Evolutionary conservation across 2,329 filamentous ascomycete species (phyloP).

Genomic region (Calonectria leucothoes): DNA sequence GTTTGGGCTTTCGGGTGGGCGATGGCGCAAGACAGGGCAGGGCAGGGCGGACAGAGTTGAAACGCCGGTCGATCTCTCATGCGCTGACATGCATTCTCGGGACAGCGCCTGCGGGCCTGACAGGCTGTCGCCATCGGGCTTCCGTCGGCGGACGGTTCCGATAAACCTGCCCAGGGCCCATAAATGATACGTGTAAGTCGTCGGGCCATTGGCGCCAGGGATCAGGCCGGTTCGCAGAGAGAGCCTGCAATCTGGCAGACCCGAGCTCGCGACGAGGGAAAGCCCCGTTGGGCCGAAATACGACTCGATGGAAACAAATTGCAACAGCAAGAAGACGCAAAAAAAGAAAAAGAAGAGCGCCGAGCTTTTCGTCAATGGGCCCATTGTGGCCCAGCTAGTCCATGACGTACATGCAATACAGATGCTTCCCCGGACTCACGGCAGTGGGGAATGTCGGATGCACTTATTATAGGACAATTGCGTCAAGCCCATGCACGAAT

Average conservation of each 20-base stretch:
- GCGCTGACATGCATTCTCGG: neutral
- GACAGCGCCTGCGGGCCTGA: neutral
- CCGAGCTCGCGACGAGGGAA: neutral
- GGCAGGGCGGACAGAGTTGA: neutral
- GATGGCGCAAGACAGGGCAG: neutral
- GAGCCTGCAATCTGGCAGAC: neutral
- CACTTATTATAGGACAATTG: slow-evolving; percentile 5
- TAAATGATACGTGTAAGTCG: slow-evolving; percentile 6
- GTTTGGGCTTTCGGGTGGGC: neutral
- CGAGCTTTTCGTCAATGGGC: neutral
- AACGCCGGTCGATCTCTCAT: neutral
- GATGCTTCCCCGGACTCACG: neutral
- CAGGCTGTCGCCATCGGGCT: neutral
- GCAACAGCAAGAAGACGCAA: neutral
- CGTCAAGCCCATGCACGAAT: slow-evolving; percentile 1
- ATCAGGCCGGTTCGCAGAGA: neutral
- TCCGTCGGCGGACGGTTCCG: neutral
- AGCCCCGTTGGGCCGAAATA: neutral
- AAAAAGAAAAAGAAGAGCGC: neutral
- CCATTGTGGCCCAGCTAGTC: neutral
- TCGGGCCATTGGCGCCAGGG: neutral
- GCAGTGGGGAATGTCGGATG: neutral
- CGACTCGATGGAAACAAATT: neutral
- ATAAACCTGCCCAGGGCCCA: neutral
- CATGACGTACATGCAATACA: neutral